Conservation (phyloP, 768 basidiomycete species). For the Grammothele lineata region DNA sequence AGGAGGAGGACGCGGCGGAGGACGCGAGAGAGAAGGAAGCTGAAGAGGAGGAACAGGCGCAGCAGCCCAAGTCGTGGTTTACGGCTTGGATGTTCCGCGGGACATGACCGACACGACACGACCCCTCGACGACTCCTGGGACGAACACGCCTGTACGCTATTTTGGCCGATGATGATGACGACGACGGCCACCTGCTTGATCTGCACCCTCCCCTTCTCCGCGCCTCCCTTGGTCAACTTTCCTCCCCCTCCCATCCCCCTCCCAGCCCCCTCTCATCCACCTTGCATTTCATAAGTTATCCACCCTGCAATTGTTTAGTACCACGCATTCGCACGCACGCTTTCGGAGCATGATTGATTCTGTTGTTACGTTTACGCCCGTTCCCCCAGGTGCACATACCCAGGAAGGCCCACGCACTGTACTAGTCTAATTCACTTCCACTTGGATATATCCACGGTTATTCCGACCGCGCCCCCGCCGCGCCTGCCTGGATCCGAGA, state of each 20-base stretch:
- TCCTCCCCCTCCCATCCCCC: conserved; percentile 2
- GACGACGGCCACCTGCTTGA: conserved; percentile 5
- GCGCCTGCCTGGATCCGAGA: too few species aligned
- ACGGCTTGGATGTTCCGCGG: conserved; percentile 60
- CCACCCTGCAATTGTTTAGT: neutral
- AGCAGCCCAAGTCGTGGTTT: conserved; percentile 51
- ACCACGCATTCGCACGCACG: neutral
- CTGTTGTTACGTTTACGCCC: too few species aligned
- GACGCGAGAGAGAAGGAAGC: conserved; percentile 53
- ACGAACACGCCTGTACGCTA: too few species aligned
- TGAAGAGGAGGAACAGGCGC: conserved; percentile 43
- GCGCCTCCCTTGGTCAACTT: conserved; percentile 5
- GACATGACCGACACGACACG: conserved; percentile 6
- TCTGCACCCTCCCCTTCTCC: neutral
- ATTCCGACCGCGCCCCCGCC: conserved; percentile 17
- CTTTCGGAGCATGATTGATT: too few species aligned
- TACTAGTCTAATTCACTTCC: conserved; percentile 10
- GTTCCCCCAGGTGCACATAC: conserved; percentile 7
- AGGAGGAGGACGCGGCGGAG: conserved; percentile 56
- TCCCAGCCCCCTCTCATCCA: neutral
- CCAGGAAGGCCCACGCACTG: conserved; percentile 12
- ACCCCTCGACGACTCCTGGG: too few species aligned
- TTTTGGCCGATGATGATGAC: too few species aligned
- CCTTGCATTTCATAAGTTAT: too few species aligned
- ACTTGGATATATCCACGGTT: conserved; percentile 20